Base-by-base conservation (phyloP, 495 filamentous ascomycete genomes). In the Penicillium bovifimosum region DNA sequence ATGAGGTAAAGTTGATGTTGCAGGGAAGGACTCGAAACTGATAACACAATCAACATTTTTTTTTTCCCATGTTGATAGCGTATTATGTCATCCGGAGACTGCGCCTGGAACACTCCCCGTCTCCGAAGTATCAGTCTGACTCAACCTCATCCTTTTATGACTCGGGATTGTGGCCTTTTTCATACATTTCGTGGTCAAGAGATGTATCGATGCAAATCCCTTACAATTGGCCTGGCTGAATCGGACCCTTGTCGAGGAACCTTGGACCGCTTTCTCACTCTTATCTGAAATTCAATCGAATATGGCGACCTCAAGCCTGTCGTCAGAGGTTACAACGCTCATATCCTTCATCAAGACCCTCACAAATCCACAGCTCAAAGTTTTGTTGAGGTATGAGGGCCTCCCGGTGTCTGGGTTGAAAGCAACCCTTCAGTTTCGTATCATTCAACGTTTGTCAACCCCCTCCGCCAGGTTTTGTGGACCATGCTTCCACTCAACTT, bases 381-480 rank as follows among this genome's bases (percentile, higher is more conserved):
- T 72, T 13, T 85, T 96, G 56, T 81, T 91, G 58, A 80, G 78
- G 35, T 70, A 72, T 49, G 86, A 92, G 64, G 78, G 81, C 26
- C 76, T 92, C 14, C 73, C 77, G 31, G 83, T 88, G 34, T 86
- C 81, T 26, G 93, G 93, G 8, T 82, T 89, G 53, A 98, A 98
- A 71, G 76, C 81, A 26, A 76, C 85, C 16, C 71, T 97, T 36
- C 90, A 95, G 66, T 67, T 69, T 24, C 85, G 91, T 53, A 84
- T 96, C 41, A 82, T 85, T 53, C 64, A 79, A 26, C 80, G 93
- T 96, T 74, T 66, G 87, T 48, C 46, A 41, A 50, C 52, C 53
- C 58, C 28, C 38, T 36, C 53, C 39, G 7, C 18, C 9, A 26
- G 9, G 11, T 31, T 28, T 29, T 29, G 27, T 16, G 26, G 3